Base-by-base conservation (phyloP, 768 basidiomycete genomes). In the Phanerochaete sordida region DNA sequence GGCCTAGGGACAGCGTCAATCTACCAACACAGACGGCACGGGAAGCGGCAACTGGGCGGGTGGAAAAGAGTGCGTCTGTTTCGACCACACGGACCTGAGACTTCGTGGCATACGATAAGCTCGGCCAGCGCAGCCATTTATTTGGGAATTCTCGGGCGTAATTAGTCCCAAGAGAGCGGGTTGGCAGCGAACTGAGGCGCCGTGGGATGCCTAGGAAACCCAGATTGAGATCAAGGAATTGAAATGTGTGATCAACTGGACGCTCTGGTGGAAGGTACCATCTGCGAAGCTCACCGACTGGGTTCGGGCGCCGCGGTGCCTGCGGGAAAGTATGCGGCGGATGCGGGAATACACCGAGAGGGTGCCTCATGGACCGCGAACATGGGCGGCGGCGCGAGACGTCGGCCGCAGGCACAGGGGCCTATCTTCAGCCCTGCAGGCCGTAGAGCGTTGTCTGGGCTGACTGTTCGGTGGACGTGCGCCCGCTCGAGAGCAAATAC, bases 161-260 rank as follows among this genome's bases (percentile, higher is more conserved):
- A 43, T 26, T n/a, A 35, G 35, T 43, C 53, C 53, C 13, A 35
- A 43, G 35, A 37, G 35, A 12, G 24, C 53, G 53, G 53, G 37
- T 21, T 4, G 21, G 9, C 28, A 24, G 51, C 51, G n/a, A 8
- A 54, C 53, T 37, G 53, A 54, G 37, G 15, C 12, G 23, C 37
- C 53, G 53, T 54, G 53, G 23, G 53, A 51, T 33, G 7, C 6
- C 11, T 30, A 43, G 23, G 21, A 54, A 24, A 39, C 7, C 53
- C 53, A 9, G 16, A 54, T 39, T 43, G 23, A 39, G 53, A 54
- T 54, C 53, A 54, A 54, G 53, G 53, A 28, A 51, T 51, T 31
- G 28, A n/a, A 33, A 51, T 49, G 7, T 13, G 23, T 26, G 24
- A 26, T 50, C 48, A 28, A 23, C 19, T 19, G 47, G 47, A 16